Base-by-base conservation (phyloP, 2,329 filamentous ascomycete genomes). In the Fusarium mexicanum region DNA sequence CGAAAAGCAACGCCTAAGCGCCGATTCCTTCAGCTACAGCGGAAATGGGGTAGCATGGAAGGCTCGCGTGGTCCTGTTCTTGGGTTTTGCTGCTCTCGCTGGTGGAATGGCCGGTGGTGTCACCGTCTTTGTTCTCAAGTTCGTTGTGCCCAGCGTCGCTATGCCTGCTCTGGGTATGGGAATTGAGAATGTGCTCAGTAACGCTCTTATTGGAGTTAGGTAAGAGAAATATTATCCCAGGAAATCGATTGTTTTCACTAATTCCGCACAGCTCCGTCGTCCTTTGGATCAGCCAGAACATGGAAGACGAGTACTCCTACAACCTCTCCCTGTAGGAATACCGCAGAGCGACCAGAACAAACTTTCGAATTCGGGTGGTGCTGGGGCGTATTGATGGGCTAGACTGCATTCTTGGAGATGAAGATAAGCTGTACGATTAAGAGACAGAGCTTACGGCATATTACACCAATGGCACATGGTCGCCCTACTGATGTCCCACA, bases 271-370 rank as follows among this genome's bases (percentile, higher is more conserved):
- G 89, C 82, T 88, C 88, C 29, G 90, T 91, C 54, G 87, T 92
- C 69, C 86, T 92, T 47, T 92, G 91, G 91, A 83, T 92, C 63
- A 91, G 88, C 83, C 91, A 92, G 85, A 92, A 92, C 78, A 92
- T 92, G 89, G 91, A 92, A 84, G 91, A 92, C 78, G 91, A 92
- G 82, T 92, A 92, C 77, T 87, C 90, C 53, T 92, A 92, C 82
- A 92, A 91, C 81, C 82, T 92, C 75, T 87, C 90, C 68, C 84
- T 92, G 72, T 91, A 81, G 83, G 60, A 50, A 54, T 24, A 24
- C 26, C 37, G 18, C 48, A 26, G 57, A 46, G 22, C 58, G 40
- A 51, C 24, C 37, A 35, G 55, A 64, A 48, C 35, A 38, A 65
- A 63, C 47, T 59, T 64, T n/a, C 40, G 26, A 40, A 48, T 29